Evolutionary conservation across 1,139 yeast species (phyloP).

Genomic region (Diutina sp.): DNA sequence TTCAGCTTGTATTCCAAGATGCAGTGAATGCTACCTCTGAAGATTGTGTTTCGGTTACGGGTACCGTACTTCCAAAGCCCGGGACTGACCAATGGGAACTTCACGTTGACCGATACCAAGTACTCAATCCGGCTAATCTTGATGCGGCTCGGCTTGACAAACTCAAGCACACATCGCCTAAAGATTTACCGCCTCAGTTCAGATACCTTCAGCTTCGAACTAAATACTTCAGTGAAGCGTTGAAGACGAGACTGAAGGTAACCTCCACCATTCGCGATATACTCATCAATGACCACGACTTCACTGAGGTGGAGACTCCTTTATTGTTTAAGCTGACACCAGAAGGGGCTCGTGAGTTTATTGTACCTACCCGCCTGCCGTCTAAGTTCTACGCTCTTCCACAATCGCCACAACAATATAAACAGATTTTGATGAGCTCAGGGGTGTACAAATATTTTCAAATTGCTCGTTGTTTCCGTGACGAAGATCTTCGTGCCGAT

Average conservation of each 20-base stretch:
- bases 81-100: slow-evolving; percentile 37
- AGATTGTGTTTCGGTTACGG: slow-evolving; percentile 65
- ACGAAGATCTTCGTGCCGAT: slow-evolving; percentile 88
- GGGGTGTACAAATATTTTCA: slow-evolving; percentile 83
- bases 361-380: slow-evolving; percentile 73
- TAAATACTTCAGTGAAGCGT: slow-evolving; percentile 42
- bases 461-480: slow-evolving; percentile 87
- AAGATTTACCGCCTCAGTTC: slow-evolving; percentile 61
- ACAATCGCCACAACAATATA: slow-evolving; percentile 96
- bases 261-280: slow-evolving; percentile 40
- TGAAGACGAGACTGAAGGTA: slow-evolving; percentile 50
- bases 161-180: slow-evolving; percentile 34
- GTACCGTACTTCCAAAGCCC: slow-evolving; percentile 28
- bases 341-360: slow-evolving; percentile 93
- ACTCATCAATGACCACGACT: slow-evolving; percentile 32
- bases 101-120: slow-evolving; percentile 34
- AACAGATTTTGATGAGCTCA: slow-evolving; percentile 87
- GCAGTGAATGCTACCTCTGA: slow-evolving; percentile 38
- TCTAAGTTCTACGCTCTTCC: slow-evolving; percentile 77
- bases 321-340: slow-evolving; percentile 89
- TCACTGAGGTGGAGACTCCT: slow-evolving; percentile 88
- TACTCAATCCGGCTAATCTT: slow-evolving; percentile 53
- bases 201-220: slow-evolving; percentile 71
- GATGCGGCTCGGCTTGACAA: slow-evolving; percentile 63
- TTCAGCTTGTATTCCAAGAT: slow-evolving; percentile 46